Percentiles rank a stretch among this genome's conserved stretches.
phyloP scores from a whole-genome alignment of 2,329 filamentous ascomycete genomes.

The Aspergillus tamarii region DNA sequence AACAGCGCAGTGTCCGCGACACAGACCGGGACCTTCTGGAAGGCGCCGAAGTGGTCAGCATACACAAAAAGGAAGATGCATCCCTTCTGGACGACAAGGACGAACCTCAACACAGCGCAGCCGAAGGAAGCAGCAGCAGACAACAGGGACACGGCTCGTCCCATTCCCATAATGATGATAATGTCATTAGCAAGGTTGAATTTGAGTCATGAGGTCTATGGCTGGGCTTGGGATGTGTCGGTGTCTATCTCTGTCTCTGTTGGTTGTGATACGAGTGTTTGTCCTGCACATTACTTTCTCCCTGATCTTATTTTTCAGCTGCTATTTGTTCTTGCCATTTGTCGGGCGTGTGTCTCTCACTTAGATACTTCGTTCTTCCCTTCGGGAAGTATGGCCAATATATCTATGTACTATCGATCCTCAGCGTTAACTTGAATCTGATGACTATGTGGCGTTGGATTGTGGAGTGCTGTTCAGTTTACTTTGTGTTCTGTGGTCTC shows the following conservation, averaged over 20 bases:
- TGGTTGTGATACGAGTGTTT: background rate
- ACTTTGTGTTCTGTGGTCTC: background rate
- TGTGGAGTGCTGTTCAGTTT: background rate
- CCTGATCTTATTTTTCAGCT: background rate
- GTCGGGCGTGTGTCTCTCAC: background rate
- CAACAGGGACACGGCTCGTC: conserved; percentile 4
- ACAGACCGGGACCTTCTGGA: conserved; percentile 66
- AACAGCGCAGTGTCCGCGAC: conserved; percentile 55
- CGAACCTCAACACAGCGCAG: conserved; percentile 3
- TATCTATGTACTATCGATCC: conserved; percentile 5
- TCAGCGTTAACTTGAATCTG: conserved; percentile 8
- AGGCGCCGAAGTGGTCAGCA: conserved; percentile 69
- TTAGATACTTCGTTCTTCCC: background rate
- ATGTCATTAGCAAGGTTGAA: conserved; percentile 43
- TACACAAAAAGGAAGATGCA: conserved; percentile 37
- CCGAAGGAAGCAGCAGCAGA: conserved; percentile 11
- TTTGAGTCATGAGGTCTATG: conserved; percentile 32
- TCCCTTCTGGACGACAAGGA: conserved; percentile 35
- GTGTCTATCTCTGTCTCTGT: background rate
- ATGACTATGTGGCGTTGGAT: background rate
- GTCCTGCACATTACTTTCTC: background rate
- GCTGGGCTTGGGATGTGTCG: background rate
- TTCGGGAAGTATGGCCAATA: background rate
- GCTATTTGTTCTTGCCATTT: background rate
- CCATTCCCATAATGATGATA: conserved; percentile 27